These are phyloP conservation scores for Protomyces inundatus DNA, from an alignment of 1,139 yeast species.

Conservation along the genomic window DNA sequence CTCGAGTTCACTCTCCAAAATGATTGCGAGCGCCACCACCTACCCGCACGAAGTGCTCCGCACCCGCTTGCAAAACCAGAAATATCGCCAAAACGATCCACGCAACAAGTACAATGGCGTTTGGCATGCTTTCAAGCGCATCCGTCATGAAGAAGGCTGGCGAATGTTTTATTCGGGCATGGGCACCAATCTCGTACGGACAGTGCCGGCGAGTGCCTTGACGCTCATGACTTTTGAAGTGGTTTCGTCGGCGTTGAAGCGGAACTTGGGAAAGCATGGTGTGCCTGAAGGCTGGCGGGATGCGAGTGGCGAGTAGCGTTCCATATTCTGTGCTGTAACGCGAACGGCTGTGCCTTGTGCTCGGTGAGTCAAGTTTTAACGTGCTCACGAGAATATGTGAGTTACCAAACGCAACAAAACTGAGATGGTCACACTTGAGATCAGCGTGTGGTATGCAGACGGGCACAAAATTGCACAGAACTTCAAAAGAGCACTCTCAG, in stretches of 20 bases:
- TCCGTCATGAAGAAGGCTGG: constrained; percentile 67
- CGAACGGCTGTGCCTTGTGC: too few species aligned
- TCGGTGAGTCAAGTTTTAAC: too few species aligned
- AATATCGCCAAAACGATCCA: constrained; percentile 28
- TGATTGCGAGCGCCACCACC: constrained; percentile 82
- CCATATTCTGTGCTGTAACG: background rate
- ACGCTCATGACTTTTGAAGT: constrained; percentile 91
- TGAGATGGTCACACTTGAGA: too few species aligned
- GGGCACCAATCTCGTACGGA: constrained; percentile 74
- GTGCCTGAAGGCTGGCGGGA: background rate
- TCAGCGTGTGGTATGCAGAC: too few species aligned
- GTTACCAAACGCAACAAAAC: too few species aligned
- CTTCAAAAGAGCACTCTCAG: too few species aligned
- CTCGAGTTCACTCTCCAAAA: constrained; percentile 78
- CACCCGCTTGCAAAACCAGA: constrained; percentile 72
- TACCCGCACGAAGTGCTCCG: constrained; percentile 95
- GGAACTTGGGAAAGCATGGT: background rate
- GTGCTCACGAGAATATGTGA: too few species aligned
- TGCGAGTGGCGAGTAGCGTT: background rate
- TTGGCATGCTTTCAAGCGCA: constrained; percentile 47
- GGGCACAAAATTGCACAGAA: too few species aligned
- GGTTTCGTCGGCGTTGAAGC: constrained; percentile 51
- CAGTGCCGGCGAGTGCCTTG: constrained; percentile 92
- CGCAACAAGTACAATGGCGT: constrained; percentile 41
- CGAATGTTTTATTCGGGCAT: constrained; percentile 87